Conservation (phyloP, 75 land plant species). For the Chamaecyparis obtusa region DNA sequence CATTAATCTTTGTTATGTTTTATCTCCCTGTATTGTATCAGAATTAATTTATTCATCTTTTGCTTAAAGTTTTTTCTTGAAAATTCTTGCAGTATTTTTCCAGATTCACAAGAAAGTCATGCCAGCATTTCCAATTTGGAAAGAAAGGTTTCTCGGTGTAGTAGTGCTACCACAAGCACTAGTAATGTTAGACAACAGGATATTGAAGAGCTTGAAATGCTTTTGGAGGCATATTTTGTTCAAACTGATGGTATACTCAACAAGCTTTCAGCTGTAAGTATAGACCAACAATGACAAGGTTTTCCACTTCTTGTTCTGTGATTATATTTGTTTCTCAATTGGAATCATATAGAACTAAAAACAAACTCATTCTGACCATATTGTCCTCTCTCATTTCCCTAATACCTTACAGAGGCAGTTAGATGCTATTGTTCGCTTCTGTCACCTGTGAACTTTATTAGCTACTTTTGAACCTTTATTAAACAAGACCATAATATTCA, state of each 20-base stretch:
- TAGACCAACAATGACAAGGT: background rate
- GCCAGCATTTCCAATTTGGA: slow-evolving; percentile 3
- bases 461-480: background rate
- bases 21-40: background rate
- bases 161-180: slow-evolving; percentile 7
- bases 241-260: slow-evolving; percentile 75
- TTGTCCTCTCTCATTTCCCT: background rate
- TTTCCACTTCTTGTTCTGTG: background rate
- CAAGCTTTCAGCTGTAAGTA: slow-evolving; percentile 58
- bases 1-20: slow-evolving; percentile 6
- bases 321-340: background rate
- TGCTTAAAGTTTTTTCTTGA: background rate
- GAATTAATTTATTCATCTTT: background rate
- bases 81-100: background rate
- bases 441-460: background rate
- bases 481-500: background rate
- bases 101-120: background rate
- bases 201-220: slow-evolving; percentile 86
- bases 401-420: background rate
- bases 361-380: background rate
- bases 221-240: slow-evolving; percentile 83
- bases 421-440: background rate
- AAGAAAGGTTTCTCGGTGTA: slow-evolving; percentile 4
- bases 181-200: background rate
- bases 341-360: background rate